Conservation (phyloP, 768 basidiomycete genomes). For the Tylopilus balloui region DNA sequence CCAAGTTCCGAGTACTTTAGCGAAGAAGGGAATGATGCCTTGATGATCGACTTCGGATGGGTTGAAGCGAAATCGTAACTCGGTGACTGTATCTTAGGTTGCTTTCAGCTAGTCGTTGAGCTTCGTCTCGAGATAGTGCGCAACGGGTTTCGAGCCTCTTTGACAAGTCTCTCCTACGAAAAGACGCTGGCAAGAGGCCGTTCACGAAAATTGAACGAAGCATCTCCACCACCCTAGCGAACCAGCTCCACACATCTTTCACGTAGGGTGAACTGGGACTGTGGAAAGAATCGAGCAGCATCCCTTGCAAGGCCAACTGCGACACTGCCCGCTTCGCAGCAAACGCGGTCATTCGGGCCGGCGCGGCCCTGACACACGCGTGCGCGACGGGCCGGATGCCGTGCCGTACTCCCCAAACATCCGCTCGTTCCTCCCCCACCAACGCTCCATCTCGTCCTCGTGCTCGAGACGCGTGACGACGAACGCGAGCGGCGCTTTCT, state of each 20-base stretch:
- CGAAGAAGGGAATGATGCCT: not conserved
- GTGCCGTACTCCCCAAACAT: not conserved
- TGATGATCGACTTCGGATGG: not conserved
- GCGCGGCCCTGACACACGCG: slow-evolving; percentile 9
- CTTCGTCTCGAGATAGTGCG: not conserved
- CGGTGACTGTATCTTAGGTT: not conserved
- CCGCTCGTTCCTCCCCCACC: slow-evolving; percentile 11
- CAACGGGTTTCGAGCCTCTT: slow-evolving; percentile 1
- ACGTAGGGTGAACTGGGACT: not conserved
- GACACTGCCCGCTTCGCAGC: slow-evolving; percentile 3
- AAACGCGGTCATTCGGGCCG: not conserved
- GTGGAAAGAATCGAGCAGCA: not conserved
- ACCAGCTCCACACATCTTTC: slow-evolving; percentile 3
- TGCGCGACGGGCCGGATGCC: slow-evolving; percentile 3
- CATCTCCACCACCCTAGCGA: not conserved
- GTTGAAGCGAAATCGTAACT: not conserved
- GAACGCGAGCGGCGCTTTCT: slow-evolving; percentile 10
- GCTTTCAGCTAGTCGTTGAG: not conserved
- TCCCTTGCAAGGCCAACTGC: not conserved
- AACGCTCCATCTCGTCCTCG: slow-evolving; percentile 7
- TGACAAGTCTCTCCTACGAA: not conserved
- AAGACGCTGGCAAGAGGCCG: not conserved
- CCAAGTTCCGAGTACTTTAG: not conserved
- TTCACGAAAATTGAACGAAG: not conserved
- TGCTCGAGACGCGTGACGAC: slow-evolving; percentile 10